Conservation (phyloP, 192 early-diverging fungal species). For the Haplosporangium gracile region DNA sequence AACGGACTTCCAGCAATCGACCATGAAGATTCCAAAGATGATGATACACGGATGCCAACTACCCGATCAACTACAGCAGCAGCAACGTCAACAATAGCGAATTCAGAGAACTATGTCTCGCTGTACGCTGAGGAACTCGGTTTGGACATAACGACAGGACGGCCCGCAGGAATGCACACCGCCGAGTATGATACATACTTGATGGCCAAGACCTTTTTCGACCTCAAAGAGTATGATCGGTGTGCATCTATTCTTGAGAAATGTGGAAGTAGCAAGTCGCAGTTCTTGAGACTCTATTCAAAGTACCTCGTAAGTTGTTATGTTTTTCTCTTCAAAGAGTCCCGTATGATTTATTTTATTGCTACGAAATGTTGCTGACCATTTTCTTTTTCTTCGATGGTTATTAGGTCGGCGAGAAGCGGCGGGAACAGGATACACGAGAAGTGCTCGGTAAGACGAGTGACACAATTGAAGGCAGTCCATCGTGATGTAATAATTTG, state of each 20-base stretch:
- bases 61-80: background rate
- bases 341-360: background rate
- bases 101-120: background rate
- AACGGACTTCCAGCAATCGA: constrained; percentile 45
- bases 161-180: constrained; percentile 1
- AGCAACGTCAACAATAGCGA: background rate
- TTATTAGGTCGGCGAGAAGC: constrained; percentile 68
- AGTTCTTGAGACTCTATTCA: constrained; percentile 86
- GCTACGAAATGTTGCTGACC: background rate
- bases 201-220: constrained; percentile 81
- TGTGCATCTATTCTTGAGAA: constrained; percentile 65
- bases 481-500: background rate
- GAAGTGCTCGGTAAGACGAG: constrained; percentile 64
- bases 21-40: background rate
- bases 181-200: constrained; percentile 66
- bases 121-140: constrained; percentile 7
- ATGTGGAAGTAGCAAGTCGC: constrained; percentile 62
- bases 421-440: constrained; percentile 67
- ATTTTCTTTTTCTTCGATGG: background rate
- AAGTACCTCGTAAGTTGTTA: constrained; percentile 73
- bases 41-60: background rate
- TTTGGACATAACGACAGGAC: constrained; percentile 11
- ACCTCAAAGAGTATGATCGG: constrained; percentile 79
- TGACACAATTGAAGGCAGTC: background rate
- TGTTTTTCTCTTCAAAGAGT: background rate